Percentiles rank a stretch among this genome's conserved stretches.
phyloP scores from a whole-genome alignment of 352 stramenopile species.

The Phytophthora sojae region DNA sequence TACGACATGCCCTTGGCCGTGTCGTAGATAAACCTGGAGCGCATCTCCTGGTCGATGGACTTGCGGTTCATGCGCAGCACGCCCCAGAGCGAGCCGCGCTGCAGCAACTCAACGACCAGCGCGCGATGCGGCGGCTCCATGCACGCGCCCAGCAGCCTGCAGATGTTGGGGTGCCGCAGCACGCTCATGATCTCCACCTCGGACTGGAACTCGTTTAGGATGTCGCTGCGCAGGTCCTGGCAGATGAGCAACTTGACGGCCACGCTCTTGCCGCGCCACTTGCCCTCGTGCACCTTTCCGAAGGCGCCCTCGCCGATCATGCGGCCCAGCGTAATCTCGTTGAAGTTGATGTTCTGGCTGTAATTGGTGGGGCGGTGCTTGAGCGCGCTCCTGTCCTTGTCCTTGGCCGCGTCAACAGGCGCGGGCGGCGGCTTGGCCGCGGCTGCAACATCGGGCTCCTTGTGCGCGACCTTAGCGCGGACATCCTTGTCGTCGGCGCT shows the following conservation, averaged over 20 bases:
- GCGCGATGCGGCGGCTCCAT: conserved; percentile 93
- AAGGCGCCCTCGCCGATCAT: conserved; percentile 79
- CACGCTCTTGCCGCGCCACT: conserved; percentile 71
- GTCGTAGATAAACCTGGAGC: conserved; percentile 73
- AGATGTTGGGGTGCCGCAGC: conserved; percentile 96
- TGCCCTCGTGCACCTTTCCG: conserved; percentile 74
- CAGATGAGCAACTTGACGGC: conserved; percentile 76
- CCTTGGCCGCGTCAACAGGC: conserved; percentile 23
- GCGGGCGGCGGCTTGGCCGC: conserved; percentile 25
- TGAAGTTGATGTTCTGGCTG: conserved; percentile 72
- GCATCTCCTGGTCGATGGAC: conserved; percentile 64
- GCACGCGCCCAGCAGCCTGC: conserved; percentile 94
- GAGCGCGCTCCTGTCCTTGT: conserved; percentile 19
- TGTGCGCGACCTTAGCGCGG: not conserved
- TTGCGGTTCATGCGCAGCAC: conserved; percentile 80
- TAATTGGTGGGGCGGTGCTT: conserved; percentile 34
- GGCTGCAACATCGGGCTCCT: not conserved
- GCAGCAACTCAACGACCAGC: conserved; percentile 94
- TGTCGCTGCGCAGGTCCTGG: conserved; percentile 68
- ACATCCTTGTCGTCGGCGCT: conserved; percentile 29
- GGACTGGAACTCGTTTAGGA: conserved; percentile 72
- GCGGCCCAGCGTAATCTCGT: conserved; percentile 60
- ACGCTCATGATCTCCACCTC: conserved; percentile 83
- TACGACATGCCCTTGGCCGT: conserved; percentile 88
- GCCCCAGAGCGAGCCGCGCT: conserved; percentile 93